Evolutionary conservation across 495 filamentous ascomycete species (phyloP).

Genomic region (Daldinia bambusicola): DNA sequence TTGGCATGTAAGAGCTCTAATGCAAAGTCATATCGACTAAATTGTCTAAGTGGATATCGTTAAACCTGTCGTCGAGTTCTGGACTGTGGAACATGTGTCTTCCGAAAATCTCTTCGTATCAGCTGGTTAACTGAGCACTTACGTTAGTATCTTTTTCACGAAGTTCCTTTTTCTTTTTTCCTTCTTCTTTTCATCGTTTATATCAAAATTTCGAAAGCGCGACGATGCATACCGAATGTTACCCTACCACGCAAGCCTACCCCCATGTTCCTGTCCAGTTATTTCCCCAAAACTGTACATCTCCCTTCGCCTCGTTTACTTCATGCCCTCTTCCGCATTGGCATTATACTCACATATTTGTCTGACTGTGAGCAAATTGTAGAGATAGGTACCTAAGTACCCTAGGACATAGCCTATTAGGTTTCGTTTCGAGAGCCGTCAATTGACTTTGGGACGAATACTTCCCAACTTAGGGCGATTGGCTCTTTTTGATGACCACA

Average conservation of each 20-base stretch:
- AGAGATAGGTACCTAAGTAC: background rate
- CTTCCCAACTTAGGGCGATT: conserved; percentile 14
- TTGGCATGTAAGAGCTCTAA: background rate
- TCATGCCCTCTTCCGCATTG: conserved; percentile 23
- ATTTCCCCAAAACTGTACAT: conserved; percentile 2
- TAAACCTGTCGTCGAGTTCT: background rate
- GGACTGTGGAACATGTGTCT: background rate
- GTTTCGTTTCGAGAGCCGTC: background rate
- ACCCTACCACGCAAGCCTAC: conserved; percentile 31
- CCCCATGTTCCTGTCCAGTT: conserved; percentile 7
- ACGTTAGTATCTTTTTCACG: background rate
- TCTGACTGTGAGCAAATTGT: background rate
- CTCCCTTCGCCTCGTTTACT: conserved; percentile 22
- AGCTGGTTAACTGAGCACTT: background rate
- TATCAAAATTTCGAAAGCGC: background rate
- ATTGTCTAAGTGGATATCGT: background rate
- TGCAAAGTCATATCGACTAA: background rate
- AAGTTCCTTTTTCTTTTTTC: too few species aligned
- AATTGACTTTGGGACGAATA: conserved; percentile 20
- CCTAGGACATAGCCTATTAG: background rate
- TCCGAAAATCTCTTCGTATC: background rate
- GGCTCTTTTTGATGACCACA: conserved; percentile 18
- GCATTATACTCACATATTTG: conserved; percentile 15
- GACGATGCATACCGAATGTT: conserved; percentile 23
- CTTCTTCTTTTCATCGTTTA: background rate